Conservation (phyloP, 2,329 filamentous ascomycete genomes). For the Venturia pyrina region DNA sequence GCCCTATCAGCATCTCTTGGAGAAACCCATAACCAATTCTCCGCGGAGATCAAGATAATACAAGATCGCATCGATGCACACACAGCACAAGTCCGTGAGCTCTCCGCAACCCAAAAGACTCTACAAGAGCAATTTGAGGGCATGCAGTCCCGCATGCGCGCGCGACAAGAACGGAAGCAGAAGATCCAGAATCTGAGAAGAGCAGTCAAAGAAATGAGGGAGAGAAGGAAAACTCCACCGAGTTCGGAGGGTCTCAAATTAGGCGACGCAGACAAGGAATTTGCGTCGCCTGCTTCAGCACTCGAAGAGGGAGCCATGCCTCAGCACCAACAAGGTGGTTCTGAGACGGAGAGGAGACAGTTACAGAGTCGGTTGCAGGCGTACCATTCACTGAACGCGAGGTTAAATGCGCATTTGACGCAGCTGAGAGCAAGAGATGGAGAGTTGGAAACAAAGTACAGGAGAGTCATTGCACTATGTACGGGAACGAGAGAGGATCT, state of each 20-base stretch:
- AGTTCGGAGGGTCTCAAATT: constrained; percentile 14
- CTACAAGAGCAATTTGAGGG: constrained; percentile 65
- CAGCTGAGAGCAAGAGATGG: constrained; percentile 68
- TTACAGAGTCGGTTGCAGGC: constrained; percentile 60
- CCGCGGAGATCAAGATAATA: constrained; percentile 70
- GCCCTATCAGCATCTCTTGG: constrained; percentile 76
- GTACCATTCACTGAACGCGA: constrained; percentile 58
- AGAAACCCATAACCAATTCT: constrained; percentile 69
- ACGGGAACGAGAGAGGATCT: constrained; percentile 68
- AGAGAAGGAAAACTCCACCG: constrained; percentile 22
- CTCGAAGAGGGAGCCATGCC: neutral
- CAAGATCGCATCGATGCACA: constrained; percentile 74
- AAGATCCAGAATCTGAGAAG: constrained; percentile 70
- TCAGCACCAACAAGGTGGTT: neutral
- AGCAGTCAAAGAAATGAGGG: constrained; percentile 60
- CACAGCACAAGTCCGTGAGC: constrained; percentile 69
- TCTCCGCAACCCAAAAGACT: constrained; percentile 68
- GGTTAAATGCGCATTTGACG: constrained; percentile 56
- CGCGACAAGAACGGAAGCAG: constrained; percentile 53
- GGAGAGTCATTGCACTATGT: constrained; percentile 78
- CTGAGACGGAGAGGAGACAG: neutral
- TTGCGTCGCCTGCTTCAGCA: neutral
- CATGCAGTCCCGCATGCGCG: constrained; percentile 54
- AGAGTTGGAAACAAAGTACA: constrained; percentile 79
- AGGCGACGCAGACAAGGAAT: constrained; percentile 29